Conservation (phyloP, 2,329 filamentous ascomycete genomes). For the Pseudogymnoascus pannorum region DNA sequence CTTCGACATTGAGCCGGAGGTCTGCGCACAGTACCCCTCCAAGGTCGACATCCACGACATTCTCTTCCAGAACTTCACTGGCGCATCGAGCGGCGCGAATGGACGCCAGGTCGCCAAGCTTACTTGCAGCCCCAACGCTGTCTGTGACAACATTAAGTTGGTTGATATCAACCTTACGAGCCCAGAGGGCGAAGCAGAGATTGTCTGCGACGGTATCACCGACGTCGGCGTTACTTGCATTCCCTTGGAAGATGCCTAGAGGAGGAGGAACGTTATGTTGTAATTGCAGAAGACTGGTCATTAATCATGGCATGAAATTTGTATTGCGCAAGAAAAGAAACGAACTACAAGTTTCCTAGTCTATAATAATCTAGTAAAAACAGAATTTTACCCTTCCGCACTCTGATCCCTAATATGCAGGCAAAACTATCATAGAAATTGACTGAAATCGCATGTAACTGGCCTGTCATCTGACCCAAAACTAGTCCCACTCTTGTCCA, state of each 20-base stretch:
- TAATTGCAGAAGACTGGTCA: background rate
- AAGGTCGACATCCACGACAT: conserved; percentile 53
- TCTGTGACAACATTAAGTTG: conserved; percentile 49
- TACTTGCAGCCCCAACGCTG: conserved; percentile 48
- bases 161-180: conserved; percentile 47
- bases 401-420: background rate
- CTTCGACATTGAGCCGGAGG: conserved; percentile 45
- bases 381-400: conserved; percentile 2
- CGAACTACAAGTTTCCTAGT: background rate
- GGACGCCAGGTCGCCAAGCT: conserved; percentile 47
- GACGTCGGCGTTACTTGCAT: background rate
- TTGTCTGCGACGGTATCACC: conserved; percentile 42
- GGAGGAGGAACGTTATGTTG: background rate
- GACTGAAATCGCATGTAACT: background rate
- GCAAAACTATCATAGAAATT: background rate
- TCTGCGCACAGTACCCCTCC: conserved; percentile 47
- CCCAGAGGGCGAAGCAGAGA: conserved; percentile 36
- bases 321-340: conserved; percentile 1
- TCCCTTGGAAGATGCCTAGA: background rate
- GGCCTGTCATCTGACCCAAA: background rate
- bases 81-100: conserved; percentile 48
- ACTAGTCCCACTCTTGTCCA: background rate
- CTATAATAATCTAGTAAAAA: conserved; percentile 7
- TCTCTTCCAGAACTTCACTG: conserved; percentile 50
- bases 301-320: conserved; percentile 3